Conservation (phyloP, 176 grass and related monocot species). For the Hordeum marinum region DNA sequence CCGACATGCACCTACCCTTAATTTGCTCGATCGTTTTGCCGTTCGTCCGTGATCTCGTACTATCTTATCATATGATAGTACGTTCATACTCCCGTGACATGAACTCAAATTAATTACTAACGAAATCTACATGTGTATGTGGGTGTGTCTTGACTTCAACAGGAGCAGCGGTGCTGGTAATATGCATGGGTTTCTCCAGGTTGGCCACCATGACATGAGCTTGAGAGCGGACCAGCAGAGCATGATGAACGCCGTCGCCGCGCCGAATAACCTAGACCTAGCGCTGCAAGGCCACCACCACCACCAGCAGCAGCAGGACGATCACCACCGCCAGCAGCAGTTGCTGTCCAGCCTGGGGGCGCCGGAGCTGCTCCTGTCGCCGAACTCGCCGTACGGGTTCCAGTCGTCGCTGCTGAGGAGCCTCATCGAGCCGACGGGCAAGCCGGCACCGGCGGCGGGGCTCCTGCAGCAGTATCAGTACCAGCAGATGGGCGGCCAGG, state of each 20-base stretch:
- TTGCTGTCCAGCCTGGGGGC: slow-evolving; percentile 39
- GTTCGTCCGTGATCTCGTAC: not conserved
- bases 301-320: not conserved
- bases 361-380: slow-evolving; percentile 46
- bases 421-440: slow-evolving; percentile 28
- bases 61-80: not conserved
- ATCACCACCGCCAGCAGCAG: slow-evolving; percentile 20
- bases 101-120: not conserved
- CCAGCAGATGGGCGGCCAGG: not conserved
- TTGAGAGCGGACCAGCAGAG: slow-evolving; percentile 18
- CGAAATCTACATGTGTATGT: not conserved
- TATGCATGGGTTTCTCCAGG: slow-evolving; percentile 46
- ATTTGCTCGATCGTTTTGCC: not conserved
- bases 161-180: slow-evolving; percentile 5
- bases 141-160: not conserved
- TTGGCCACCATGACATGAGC: slow-evolving; percentile 13
- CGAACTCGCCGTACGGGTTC: slow-evolving; percentile 21
- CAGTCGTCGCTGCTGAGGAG: slow-evolving; percentile 42
- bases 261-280: slow-evolving; percentile 6
- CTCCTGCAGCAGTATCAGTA: slow-evolving; percentile 23
- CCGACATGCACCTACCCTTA: too few species aligned
- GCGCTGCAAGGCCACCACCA: slow-evolving; percentile 27
- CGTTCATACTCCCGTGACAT: not conserved
- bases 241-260: slow-evolving; percentile 3
- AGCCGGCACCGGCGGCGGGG: not conserved